Evolutionary conservation across 2,329 filamentous ascomycete genomes (phyloP), one percentile per base, ranked within the genome.

Genomic region (Aureobasidium sp.): DNA sequence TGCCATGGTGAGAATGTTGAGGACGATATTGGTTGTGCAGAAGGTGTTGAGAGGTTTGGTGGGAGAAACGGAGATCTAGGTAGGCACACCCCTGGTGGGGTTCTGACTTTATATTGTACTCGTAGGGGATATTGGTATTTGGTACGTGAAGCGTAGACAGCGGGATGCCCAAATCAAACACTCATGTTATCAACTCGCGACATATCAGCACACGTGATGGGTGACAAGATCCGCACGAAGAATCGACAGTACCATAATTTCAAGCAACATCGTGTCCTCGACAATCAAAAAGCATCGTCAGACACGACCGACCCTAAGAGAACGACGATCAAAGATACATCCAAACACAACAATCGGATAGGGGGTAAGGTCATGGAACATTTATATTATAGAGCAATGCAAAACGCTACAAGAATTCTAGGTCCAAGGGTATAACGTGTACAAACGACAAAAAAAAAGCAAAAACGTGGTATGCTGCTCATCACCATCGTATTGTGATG

Each of bases 11-110:
- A 64, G 64, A 48, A 69, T 65, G 19, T 56, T 71, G 56, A 67
- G 67, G 47, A 63, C 64, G 29, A 56, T 73, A 52, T 64, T 71
- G 14, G 67, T 60, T 5, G 68, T 72, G 61, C 64, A 72, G 61
- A 49, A 53, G 40, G 31, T 59, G 14, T 49, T 66, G 61, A 52
- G 58, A 33, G 47, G 17, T 15, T 12, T 12, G 11, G 24, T 5
- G 6, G 33, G 8, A 35, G 63, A 40, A 42, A 5, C 19, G 7
- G 24, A 56, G n/a, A 37, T 44, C 29, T 44, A 17, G 15, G 15
- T 17, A 5, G 12, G 17, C n/a, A 35, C n/a, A 35, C n/a, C 39
- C 24, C 24, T 33, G 37, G 27, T 22, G 52, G n/a, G 19, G 35
- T 33, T 9, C 31, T 44, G n/a, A 35, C 2, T 33, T n/a, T 33